Percentiles rank a stretch among this genome's conserved stretches.
These are phyloP conservation scores for Taxawa tesnikishii DNA, from an alignment of 2,329 filamentous ascomycete genomes.

Conservation along the genomic window DNA sequence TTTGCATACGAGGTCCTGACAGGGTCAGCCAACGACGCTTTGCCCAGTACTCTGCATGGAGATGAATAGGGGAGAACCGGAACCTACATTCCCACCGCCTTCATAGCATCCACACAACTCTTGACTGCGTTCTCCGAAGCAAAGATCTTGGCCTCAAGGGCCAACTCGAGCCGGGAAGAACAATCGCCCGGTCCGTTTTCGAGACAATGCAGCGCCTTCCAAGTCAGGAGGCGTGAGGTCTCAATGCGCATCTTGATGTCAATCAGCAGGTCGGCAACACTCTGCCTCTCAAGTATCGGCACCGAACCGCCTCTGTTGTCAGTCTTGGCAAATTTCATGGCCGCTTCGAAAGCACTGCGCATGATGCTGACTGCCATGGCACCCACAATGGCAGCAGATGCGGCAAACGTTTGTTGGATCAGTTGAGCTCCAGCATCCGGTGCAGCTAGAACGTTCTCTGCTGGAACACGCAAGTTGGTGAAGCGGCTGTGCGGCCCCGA, in stretches of 20 bases:
- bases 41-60: slow-evolving; percentile 9
- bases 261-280: slow-evolving; percentile 39
- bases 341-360: slow-evolving; percentile 40
- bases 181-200: slow-evolving; percentile 30
- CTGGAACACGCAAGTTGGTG: slow-evolving; percentile 35
- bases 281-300: slow-evolving; percentile 35
- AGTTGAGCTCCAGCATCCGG: slow-evolving; percentile 32
- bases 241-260: slow-evolving; percentile 36
- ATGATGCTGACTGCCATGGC: slow-evolving; percentile 44
- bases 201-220: slow-evolving; percentile 37
- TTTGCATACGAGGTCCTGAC: slow-evolving; percentile 26
- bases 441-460: slow-evolving; percentile 32
- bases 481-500: slow-evolving; percentile 39
- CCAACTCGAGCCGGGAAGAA: slow-evolving; percentile 30
- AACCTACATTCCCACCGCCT: slow-evolving; percentile 37
- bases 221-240: slow-evolving; percentile 36
- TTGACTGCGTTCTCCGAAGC: slow-evolving; percentile 38
- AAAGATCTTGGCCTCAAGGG: slow-evolving; percentile 39
- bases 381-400: slow-evolving; percentile 37
- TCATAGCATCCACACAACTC: slow-evolving; percentile 37
- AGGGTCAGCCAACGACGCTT: no score
- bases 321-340: slow-evolving; percentile 35
- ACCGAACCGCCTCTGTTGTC: slow-evolving; percentile 34
- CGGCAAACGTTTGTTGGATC: slow-evolving; percentile 32
- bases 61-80: background rate